phyloP scores from a whole-genome alignment of 495 filamentous ascomycete genomes.

The Aspergillus campestris region DNA sequence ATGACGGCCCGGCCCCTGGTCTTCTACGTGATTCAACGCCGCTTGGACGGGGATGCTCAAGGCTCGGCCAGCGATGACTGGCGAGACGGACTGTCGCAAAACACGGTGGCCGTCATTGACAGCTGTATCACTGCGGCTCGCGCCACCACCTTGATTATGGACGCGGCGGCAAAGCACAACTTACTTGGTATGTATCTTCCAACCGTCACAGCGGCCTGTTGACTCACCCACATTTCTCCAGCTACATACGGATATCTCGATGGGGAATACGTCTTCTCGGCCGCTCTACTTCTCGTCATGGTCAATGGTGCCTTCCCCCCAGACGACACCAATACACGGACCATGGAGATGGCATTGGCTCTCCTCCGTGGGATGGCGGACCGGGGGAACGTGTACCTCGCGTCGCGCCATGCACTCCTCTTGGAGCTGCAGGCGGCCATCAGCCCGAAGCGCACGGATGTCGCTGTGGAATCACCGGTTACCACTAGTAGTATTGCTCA shows the following conservation, averaged over 20 bases:
- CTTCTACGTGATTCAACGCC: slow-evolving; percentile 40
- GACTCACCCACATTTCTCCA: slow-evolving; percentile 1
- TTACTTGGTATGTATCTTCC: slow-evolving; percentile 25
- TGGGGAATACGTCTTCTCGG: slow-evolving; percentile 41
- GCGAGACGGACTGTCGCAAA: slow-evolving; percentile 32
- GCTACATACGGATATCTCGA: slow-evolving; percentile 46
- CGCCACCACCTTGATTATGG: slow-evolving; percentile 40
- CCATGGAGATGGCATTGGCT: slow-evolving; percentile 35
- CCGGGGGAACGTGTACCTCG: slow-evolving; percentile 38
- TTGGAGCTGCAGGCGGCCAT: slow-evolving; percentile 26
- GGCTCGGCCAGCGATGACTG: slow-evolving; percentile 24
- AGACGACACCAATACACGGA: slow-evolving; percentile 24
- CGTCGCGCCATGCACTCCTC: slow-evolving; percentile 32
- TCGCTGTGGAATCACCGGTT: neutral
- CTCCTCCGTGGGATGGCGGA: slow-evolving; percentile 39
- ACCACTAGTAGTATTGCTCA: slow-evolving; percentile 12
- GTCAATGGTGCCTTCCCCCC: slow-evolving; percentile 40
- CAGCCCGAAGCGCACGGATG: slow-evolving; percentile 8
- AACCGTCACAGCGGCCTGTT: neutral
- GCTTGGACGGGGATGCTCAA: slow-evolving; percentile 22
- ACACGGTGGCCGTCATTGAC: slow-evolving; percentile 38
- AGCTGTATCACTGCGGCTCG: slow-evolving; percentile 39
- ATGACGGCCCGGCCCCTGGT: slow-evolving; percentile 43
- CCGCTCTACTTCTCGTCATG: slow-evolving; percentile 42
- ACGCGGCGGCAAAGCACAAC: slow-evolving; percentile 34